Evolutionary conservation across 257 asterid genomes (phyloP), one percentile per base, ranked within the genome.

Genomic region (Knoxia roxburghii): DNA sequence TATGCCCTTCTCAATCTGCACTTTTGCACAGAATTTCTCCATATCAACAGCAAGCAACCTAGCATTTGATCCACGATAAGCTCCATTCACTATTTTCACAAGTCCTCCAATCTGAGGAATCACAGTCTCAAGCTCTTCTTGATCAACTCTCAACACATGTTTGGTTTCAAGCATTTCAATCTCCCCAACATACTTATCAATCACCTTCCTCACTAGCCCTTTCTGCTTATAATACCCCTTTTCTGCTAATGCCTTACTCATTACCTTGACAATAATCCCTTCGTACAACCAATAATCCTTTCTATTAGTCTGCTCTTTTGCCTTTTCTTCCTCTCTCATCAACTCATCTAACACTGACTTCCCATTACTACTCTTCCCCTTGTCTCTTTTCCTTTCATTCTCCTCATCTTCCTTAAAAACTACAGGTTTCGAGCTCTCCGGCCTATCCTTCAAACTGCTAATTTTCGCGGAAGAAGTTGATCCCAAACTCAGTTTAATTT

Each of bases 51-150:
- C 89, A 13, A 88, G 67, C 79, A 90, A 70, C 82, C 82, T 86
- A 0, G 95, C 96, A 68, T 75, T 77, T 72, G 88, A 86, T 54
- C 93, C 97, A 9, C 96, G 91, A 71, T 89, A 92, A 0, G 95
- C 97, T 77, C 98, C 98, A 48, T 92, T 92, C 52, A 89, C 95
- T 45, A 92, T 86, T 82, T 72, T 87, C 64, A 92, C 94, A 72
- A 84, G 89, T 18, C 96, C 97, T 3, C 98, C 98, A 43, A 87
- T 87, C 82, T 93, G 99, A 7, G 99, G 97, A 68, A 88, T 82
- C 76, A 93, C 99, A 0, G 97, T 93, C 85, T 93, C 97, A 46
- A 93, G 89, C 83, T 93, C 99, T 73, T 74, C 92, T 73, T 93
- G 97, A 84, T 93, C 99, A 73, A 93, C 84, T 71, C 97, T 82